Conservation (phyloP, 1,139 yeast species). For the Meyerozyma sp. region DNA sequence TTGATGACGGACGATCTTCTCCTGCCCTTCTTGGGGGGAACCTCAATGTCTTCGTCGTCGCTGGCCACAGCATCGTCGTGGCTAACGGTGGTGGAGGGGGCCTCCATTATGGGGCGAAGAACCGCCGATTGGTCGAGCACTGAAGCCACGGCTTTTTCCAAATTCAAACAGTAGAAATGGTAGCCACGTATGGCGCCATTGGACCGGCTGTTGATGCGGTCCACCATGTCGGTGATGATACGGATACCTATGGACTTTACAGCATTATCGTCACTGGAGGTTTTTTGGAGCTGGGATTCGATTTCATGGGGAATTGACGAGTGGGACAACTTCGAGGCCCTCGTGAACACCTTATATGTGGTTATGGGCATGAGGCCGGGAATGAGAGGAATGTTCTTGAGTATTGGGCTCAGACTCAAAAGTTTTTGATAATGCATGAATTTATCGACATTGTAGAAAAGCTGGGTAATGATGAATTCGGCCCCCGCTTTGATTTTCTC, state of each 20-base stretch:
- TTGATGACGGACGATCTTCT: constrained; percentile 42
- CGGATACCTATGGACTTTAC: constrained; percentile 84
- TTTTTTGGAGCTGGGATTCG: constrained; percentile 42
- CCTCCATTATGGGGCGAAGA: constrained; percentile 28
- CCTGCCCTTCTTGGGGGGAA: constrained; percentile 15
- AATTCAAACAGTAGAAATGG: constrained; percentile 84
- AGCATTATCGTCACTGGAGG: constrained; percentile 72
- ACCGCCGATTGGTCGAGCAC: constrained; percentile 59
- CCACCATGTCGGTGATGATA: constrained; percentile 59
- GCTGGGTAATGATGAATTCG: constrained; percentile 40
- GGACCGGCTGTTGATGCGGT: constrained; percentile 47
- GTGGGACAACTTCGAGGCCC: constrained; percentile 88
- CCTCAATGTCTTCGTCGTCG: constrained; percentile 25
- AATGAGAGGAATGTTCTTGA: constrained; percentile 51
- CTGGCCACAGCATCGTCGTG: constrained; percentile 30
- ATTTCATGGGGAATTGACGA: constrained; percentile 67
- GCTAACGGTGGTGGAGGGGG: constrained; percentile 10
- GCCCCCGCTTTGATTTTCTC: constrained; percentile 47
- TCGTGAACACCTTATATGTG: constrained; percentile 75
- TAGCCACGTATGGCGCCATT: constrained; percentile 63
- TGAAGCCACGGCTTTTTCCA: constrained; percentile 88
- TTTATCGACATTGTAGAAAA: constrained; percentile 39
- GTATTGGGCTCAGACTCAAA: constrained; percentile 29
- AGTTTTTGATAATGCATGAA: constrained; percentile 34
- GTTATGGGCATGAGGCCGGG: constrained; percentile 98